Conservation (phyloP, 2,329 filamentous ascomycete genomes). For the Aureobasidium sp. region DNA sequence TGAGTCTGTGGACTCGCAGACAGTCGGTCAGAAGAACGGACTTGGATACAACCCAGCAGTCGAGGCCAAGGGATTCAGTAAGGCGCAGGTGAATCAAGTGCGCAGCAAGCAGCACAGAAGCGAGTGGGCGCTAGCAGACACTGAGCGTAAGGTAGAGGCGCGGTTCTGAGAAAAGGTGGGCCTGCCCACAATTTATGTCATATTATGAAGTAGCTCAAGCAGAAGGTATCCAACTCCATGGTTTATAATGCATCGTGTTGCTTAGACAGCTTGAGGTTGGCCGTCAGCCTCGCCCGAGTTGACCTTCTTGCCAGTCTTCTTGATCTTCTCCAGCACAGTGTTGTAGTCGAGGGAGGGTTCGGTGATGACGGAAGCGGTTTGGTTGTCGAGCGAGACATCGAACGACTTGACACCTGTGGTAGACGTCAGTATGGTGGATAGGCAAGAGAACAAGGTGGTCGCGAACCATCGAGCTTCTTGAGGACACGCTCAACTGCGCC, state of each 20-base stretch:
- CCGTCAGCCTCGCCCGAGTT: constrained; percentile 70
- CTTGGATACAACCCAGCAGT: constrained; percentile 90
- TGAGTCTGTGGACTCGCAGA: constrained; percentile 52
- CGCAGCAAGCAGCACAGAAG: constrained; percentile 61
- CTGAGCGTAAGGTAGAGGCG: constrained; percentile 63
- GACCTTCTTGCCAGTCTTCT: constrained; percentile 92
- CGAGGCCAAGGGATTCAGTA: constrained; percentile 81
- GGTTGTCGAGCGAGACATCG: constrained; percentile 79
- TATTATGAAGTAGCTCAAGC: not conserved
- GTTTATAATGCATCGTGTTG: not conserved
- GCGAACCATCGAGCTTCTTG: constrained; percentile 79
- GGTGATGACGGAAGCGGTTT: constrained; percentile 72
- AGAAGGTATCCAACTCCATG: not conserved
- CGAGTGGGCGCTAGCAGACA: constrained; percentile 74
- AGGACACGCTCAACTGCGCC: constrained; percentile 87
- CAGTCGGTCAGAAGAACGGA: constrained; percentile 58
- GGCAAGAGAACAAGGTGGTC: not conserved
- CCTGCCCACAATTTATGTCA: constrained; percentile 1
- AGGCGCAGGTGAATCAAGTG: constrained; percentile 60
- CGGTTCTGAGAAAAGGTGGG: constrained; percentile 46
- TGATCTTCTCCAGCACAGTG: constrained; percentile 77
- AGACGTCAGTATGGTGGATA: not conserved
- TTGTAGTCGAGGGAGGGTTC: constrained; percentile 65
- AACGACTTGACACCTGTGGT: constrained; percentile 73
- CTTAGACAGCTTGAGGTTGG: constrained; percentile 32